These are phyloP conservation scores for Lyophyllum decastes DNA, from an alignment of 768 basidiomycete genomes.

Conservation along the genomic window DNA sequence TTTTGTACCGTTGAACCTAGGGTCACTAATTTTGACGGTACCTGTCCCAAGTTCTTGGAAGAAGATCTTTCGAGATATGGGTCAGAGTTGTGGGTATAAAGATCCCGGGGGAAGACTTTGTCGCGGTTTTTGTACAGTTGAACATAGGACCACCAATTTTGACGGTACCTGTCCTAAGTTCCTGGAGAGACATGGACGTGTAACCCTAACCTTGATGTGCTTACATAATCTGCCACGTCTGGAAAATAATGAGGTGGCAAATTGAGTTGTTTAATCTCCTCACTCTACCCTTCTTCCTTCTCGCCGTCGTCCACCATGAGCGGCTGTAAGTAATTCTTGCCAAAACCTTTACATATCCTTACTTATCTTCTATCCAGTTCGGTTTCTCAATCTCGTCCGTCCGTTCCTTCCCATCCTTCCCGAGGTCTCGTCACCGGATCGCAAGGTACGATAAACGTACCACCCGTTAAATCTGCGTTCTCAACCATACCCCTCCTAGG, in stretches of 20 bases:
- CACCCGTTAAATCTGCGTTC: not conserved
- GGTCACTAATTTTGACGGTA: not conserved
- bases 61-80: constrained; percentile 11
- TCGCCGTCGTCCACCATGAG: constrained; percentile 59
- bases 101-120: not conserved
- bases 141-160: not conserved
- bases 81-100: not conserved
- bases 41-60: not conserved
- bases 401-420: constrained; percentile 97
- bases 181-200: constrained; percentile 7
- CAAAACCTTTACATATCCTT: not conserved
- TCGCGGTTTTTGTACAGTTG: not conserved
- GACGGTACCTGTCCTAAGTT: not conserved
- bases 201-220: constrained; percentile 7
- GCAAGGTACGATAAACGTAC: constrained; percentile 63
- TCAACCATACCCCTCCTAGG: constrained; percentile 47
- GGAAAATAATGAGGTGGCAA: constrained; percentile 35
- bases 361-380: constrained; percentile 53
- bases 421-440: constrained; percentile 96
- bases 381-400: constrained; percentile 96
- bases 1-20: not conserved
- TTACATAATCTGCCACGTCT: constrained; percentile 46
- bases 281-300: constrained; percentile 24
- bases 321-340: constrained; percentile 61
- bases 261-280: constrained; percentile 14